phyloP scores from a whole-genome alignment of 805 yeast species.

The Starmerella etchellsii region DNA sequence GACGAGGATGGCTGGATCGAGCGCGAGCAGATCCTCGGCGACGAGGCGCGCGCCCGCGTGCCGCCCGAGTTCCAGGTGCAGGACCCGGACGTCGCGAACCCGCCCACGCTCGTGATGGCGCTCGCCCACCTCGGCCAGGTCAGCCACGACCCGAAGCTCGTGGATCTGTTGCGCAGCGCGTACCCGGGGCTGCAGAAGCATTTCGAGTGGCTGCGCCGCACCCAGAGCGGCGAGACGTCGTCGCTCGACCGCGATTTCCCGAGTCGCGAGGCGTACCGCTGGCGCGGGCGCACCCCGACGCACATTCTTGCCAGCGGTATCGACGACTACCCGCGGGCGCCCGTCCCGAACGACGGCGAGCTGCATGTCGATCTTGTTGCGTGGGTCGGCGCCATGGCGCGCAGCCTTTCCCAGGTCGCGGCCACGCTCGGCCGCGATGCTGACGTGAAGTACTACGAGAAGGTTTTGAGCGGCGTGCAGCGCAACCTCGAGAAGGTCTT shows the following conservation, averaged over 20 bases:
- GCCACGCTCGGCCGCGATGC: conserved; percentile 42
- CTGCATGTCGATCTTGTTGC: conserved; percentile 77
- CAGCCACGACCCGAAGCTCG: conserved; percentile 1
- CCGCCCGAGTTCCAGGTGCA: conserved; percentile 76
- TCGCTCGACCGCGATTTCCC: conserved; percentile 52
- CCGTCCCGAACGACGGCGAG: conserved; percentile 73
- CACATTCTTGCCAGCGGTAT: conserved; percentile 88
- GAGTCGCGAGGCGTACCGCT: conserved; percentile 62
- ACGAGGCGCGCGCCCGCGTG: conserved; percentile 77
- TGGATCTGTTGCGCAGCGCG: conserved; percentile 32
- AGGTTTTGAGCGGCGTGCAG: conserved; percentile 43
- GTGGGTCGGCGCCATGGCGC: conserved; percentile 91
- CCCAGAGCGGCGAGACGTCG: conserved; percentile 63
- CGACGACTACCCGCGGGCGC: conserved; percentile 88
- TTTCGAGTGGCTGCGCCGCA: conserved; percentile 69
- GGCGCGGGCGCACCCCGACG: conserved; percentile 81
- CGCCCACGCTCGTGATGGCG: conserved; percentile 75
- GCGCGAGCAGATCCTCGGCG: conserved; percentile 85
- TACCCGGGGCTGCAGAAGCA: conserved; percentile 70
- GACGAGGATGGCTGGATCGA: conserved; percentile 96
- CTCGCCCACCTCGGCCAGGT: conserved; percentile 32
- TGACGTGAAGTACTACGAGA: conserved; percentile 43
- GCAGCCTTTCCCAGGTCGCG: conserved; percentile 66
- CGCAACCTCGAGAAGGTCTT: conserved; percentile 59
- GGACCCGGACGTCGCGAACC: conserved; percentile 82